Percentiles rank a stretch among this genome's conserved stretches.
phyloP scores from a whole-genome alignment of 768 basidiomycete genomes.

The Podaxis sp. region DNA sequence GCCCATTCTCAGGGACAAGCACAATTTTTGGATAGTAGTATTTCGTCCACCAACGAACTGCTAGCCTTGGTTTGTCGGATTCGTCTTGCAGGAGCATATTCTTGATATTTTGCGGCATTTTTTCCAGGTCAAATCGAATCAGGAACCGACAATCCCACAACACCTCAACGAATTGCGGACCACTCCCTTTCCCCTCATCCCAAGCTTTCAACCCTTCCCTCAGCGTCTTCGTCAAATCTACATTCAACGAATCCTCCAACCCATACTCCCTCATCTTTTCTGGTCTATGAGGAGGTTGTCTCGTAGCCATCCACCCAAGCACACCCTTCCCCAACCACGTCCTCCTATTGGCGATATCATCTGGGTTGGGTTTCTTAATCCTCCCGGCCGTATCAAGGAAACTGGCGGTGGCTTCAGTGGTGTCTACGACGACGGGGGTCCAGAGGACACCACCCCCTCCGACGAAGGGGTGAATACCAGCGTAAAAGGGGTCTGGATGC shows the following conservation, averaged over 20 bases:
- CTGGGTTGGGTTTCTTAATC: constrained; percentile 11
- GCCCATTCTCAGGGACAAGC: background rate
- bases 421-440: constrained; percentile 47
- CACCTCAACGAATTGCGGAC: constrained; percentile 30
- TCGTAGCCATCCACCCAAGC: constrained; percentile 62
- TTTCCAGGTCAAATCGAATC: constrained; percentile 43
- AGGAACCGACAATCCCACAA: constrained; percentile 71
- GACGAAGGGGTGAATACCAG: constrained; percentile 37
- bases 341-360: constrained; percentile 10
- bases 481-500: constrained; percentile 29
- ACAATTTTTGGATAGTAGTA: constrained; percentile 12
- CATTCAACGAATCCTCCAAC: constrained; percentile 11
- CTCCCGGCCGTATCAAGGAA: constrained; percentile 1
- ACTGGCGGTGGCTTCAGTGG: background rate
- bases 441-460: constrained; percentile 67
- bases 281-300: constrained; percentile 46
- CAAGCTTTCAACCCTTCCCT: constrained; percentile 17
- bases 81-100: background rate
- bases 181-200: constrained; percentile 18
- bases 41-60: constrained; percentile 8
- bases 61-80: background rate
- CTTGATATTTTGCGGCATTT: constrained; percentile 41
- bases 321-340: constrained; percentile 11
- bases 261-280: constrained; percentile 28
- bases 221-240: constrained; percentile 17